Base-by-base conservation (phyloP, 805 yeast species). In the Alloascoidea africana region DNA sequence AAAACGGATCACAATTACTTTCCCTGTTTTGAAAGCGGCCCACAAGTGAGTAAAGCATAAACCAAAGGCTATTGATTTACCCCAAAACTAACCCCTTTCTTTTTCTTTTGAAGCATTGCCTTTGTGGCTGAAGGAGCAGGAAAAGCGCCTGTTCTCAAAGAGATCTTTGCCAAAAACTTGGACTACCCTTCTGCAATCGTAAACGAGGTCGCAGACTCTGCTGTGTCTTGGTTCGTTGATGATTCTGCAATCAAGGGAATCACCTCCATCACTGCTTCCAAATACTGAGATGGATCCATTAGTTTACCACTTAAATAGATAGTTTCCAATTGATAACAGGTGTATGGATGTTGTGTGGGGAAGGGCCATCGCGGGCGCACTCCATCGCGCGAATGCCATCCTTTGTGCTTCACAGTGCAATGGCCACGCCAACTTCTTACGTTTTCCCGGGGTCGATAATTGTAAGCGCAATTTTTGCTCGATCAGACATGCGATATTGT, bases 121-220 rank as follows among this genome's bases (percentile, higher is more conserved):
- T 86, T 86, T 58, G 87, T 85, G 35, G 94, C 95, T 13, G 87
- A 83, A 54, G 96, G 96, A 41, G 77, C 79, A 6, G 77, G 81
- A 27, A 87, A 87, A 60, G 83, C 85, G 15, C 67, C 73, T 0
- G 66, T 83, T 35, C 64, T 87, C 53, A 70, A 70, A 49, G 66
- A 78, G 46, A 77, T 87, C 37, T 86, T 87, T 57, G 58, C 56
- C 41, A 38, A 44, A 33, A 41, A 63, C 37, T 42, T 52, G 30
- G 54, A 54, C 8, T 64, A 81, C 45, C 97, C 97, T 18, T 69
- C 84, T 40, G 79, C 76, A 43, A 61, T 76, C 43, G 93, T 87
- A 42, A 85, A 80, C 52, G 68, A 68, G 13, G 53, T 74, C 34
- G 59, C 56, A 36, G 56, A 58, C 37, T 65, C 62, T 3, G 68